phyloP scores from a whole-genome alignment of 179 eudicot species.

The Patellifolia procumbens region DNA sequence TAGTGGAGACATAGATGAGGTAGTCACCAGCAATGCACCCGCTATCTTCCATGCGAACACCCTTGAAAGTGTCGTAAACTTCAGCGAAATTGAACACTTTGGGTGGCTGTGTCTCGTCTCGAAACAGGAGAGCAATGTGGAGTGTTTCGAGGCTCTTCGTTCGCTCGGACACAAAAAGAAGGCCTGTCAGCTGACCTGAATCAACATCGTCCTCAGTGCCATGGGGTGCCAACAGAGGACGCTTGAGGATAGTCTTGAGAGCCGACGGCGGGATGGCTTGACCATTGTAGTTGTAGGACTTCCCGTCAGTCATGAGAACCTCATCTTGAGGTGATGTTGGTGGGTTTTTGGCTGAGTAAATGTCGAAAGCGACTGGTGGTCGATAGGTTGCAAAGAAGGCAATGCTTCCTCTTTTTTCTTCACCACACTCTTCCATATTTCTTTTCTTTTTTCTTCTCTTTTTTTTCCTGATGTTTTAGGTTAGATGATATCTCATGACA shows the following conservation, averaged over 20 bases:
- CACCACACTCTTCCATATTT: background rate
- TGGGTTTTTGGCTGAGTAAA: background rate
- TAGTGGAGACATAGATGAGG: conserved; percentile 21
- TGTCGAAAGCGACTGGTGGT: conserved; percentile 15
- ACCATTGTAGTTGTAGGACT: conserved; percentile 28
- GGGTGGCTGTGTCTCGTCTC: background rate
- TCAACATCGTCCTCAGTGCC: conserved; percentile 15
- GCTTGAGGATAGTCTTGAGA: conserved; percentile 15
- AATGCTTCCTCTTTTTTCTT: conserved; percentile 13
- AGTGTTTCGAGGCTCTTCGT: conserved; percentile 13
- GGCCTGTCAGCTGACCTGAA: conserved; percentile 1
- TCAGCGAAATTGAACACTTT: conserved; percentile 15
- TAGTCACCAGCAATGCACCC: conserved; percentile 18
- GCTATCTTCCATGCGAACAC: conserved; percentile 27
- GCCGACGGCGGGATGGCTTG: conserved; percentile 17
- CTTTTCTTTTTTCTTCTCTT: background rate
- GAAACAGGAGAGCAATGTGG: conserved; percentile 4
- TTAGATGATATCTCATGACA: background rate
- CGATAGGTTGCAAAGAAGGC: conserved; percentile 12
- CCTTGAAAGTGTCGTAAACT: conserved; percentile 1
- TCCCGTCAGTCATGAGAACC: conserved; percentile 8
- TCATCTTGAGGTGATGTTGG: background rate
- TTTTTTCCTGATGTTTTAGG: background rate
- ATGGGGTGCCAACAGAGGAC: background rate
- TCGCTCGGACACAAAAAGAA: conserved; percentile 25